Evolutionary conservation across 2,329 filamentous ascomycete genomes (phyloP), one percentile per base, ranked within the genome.

Genomic region (Fusarium stilboides): DNA sequence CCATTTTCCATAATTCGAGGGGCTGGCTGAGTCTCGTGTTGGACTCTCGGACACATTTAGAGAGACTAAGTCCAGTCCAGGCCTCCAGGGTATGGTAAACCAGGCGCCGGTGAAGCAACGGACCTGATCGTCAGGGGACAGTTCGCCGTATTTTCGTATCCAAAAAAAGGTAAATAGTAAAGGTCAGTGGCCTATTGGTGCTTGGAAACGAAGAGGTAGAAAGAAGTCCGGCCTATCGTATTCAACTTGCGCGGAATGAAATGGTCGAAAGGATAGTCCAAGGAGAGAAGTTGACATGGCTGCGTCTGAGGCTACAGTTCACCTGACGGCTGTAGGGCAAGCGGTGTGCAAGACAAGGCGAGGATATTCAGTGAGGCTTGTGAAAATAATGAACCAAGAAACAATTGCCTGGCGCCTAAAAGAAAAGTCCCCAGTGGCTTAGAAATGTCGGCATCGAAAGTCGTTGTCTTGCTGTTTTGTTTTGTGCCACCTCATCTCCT

Each of bases 11-110:
- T 24, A 51, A 39, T 37, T 13, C 9, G 28, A 57, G 43, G 57
- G 49, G 62, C 57, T 70, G 62, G 50, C n/a, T 24, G 61, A 20
- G 40, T n/a, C 67, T 69, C 62, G 57, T 69, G 67, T 69, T 67
- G 62, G 44, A 45, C 20, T 52, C 42, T 20, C 19, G 31, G 15
- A 22, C 22, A 33, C 50, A 47, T 33, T 33, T 24, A 28, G 28
- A 37, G 44, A 24, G 34, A 22, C 57, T 28, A 46, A 33, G 9
- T n/a, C 13, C 43, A 46, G 40, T 43, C 36, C 37, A 24, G 26
- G 40, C 28, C 34, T 58, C 59, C 65, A 67, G 62, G 62, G 53
- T 53, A 45, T 58, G 20, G 37, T 36, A 33, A 33, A 39, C 15
- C 37, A 63, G 46, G 40, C 31, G 24, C 22, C 22, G 40, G 20